Base-by-base conservation (phyloP, 2,329 filamentous ascomycete species). In the Ascocoryne sarcoides region DNA sequence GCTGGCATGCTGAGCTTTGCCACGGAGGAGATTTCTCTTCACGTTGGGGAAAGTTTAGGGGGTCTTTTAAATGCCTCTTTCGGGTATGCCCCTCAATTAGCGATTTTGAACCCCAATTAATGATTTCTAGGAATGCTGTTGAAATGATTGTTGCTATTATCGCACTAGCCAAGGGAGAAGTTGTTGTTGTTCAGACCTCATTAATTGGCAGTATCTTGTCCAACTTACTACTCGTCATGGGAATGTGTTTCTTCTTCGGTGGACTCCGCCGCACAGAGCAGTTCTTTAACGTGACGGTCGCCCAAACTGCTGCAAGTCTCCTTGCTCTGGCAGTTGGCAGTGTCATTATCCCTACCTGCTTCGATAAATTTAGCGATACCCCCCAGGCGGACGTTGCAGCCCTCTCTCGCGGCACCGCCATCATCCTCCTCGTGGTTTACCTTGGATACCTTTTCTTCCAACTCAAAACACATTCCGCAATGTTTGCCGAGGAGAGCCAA, bases 191-290 rank as follows among this genome's bases (percentile, higher is more conserved):
- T 5, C 87, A 95, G 62, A 94, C 89, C 0, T 95, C 89, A 0
- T 70, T 96, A 19, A 85, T 95, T 47, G 89, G 89, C 41, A 89
- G 82, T 61, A 94, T 95, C 60, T 69, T 95, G 16, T 95, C 88
- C 31, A 95, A 95, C 59, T 63, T 96, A 43, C 73, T 95, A 3
- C 75, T 95, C 10, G 86, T 95, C 37, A 68, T 95, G 69, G 89
- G 87, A 41, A 93, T 89, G 78, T 92, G 82, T 60, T 95, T 93
- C 70, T 92, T 94, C 67, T 82, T 85, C 45, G 88, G 58, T 18
- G 58, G 58, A 3, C 61, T 93, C 51, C 80, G 83, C 44, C 77
- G 89, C 19, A 58, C 75, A 19, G 84, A 93, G 59, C 90, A 95
- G 60, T 81, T 77, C 61, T 96, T 95, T 73, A 95, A 95, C 67